Conservation (phyloP, 2,329 filamentous ascomycete genomes). For the Apiospora malaysiana region DNA sequence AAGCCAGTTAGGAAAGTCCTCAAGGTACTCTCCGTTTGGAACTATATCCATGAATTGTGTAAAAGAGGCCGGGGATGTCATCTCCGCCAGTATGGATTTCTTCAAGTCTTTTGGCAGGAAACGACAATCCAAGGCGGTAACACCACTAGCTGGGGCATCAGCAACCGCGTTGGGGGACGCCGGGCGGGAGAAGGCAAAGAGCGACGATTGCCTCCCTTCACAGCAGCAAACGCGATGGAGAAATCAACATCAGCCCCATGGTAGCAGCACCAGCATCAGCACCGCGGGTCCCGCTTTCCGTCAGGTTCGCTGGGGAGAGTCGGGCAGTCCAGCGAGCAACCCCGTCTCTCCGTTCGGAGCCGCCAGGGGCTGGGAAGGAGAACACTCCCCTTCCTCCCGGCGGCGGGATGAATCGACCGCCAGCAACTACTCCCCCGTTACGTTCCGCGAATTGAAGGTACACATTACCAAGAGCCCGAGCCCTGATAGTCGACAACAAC, state of each 20-base stretch:
- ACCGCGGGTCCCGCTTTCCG: background rate
- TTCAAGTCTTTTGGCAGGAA: slow-evolving; percentile 2
- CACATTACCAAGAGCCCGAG: background rate
- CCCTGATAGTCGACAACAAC: background rate
- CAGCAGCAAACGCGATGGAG: background rate
- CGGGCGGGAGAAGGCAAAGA: background rate
- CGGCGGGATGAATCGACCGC: background rate
- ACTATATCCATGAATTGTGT: background rate
- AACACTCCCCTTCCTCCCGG: background rate
- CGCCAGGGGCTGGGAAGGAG: background rate
- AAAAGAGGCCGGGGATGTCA: background rate
- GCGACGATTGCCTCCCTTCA: background rate
- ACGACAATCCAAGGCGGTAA: slow-evolving; percentile 7
- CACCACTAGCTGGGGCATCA: background rate
- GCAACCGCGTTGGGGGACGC: background rate
- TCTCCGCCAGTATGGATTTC: slow-evolving; percentile 7
- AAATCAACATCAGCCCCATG: background rate
- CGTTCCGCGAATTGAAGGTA: background rate
- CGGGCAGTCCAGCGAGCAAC: background rate
- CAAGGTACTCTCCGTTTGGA: background rate
- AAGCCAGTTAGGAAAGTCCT: background rate
- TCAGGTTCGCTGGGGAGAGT: background rate
- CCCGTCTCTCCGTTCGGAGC: background rate
- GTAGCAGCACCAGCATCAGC: too few species aligned
- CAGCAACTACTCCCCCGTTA: background rate